A percentile compares a stretch with the other conserved stretches of the same genome.
Conservation (phyloP, 169 alveolate species). For the Besnoitia besnoiti region DNA sequence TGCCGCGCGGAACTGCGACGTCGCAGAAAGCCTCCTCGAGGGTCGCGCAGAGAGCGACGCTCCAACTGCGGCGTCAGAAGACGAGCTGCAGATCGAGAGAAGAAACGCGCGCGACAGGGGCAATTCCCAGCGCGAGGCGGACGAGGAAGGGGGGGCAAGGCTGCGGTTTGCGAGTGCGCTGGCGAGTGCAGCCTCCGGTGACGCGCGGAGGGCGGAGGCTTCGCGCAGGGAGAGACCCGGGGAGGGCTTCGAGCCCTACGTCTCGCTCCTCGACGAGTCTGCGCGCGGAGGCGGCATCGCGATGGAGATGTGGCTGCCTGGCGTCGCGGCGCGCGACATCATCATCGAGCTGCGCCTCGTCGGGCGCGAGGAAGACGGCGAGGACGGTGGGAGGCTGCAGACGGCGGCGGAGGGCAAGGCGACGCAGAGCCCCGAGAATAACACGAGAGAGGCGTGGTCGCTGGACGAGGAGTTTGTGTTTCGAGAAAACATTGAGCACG, state of each 20-base stretch:
- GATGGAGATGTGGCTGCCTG: slow-evolving; percentile 49
- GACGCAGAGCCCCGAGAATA: too few relatives aligned
- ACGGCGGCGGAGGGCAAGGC: background rate
- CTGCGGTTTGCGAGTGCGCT: too few relatives aligned
- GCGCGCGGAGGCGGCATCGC: slow-evolving; percentile 9
- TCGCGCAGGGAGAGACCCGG: background rate
- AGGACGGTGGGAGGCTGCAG: background rate
- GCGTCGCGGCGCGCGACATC: slow-evolving; percentile 12
- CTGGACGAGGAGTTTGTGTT: slow-evolving; percentile 1
- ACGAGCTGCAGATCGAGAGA: too few relatives aligned
- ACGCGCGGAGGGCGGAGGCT: background rate
- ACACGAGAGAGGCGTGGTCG: background rate
- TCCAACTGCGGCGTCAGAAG: too few relatives aligned
- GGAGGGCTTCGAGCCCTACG: background rate
- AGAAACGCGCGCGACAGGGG: background rate
- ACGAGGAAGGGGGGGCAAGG: background rate
- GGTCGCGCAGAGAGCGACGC: too few relatives aligned
- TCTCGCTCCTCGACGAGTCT: background rate
- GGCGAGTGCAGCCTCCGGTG: too few relatives aligned
- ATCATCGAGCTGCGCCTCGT: slow-evolving; percentile 13
- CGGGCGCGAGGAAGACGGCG: background rate
- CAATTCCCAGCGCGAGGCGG: background rate
- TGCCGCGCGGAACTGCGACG: background rate
- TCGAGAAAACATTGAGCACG: background rate
- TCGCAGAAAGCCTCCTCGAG: background rate